Base-by-base conservation (phyloP, 768 basidiomycete genomes). In the Gloeopeniophorella convolvens region DNA sequence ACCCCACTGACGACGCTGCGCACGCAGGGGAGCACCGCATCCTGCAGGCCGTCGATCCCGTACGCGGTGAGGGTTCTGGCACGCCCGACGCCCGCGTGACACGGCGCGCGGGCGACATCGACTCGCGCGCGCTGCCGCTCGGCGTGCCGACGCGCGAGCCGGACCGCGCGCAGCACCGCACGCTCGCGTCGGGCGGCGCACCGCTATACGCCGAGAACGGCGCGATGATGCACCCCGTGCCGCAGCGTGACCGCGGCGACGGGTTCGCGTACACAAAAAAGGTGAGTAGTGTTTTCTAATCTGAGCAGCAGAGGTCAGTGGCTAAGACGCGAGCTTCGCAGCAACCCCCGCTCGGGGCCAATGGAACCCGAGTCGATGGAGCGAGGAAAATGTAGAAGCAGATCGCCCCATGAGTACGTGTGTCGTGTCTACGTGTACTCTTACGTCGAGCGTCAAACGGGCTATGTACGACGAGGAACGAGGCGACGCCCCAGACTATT, bases 171-270 rank as follows among this genome's bases (percentile, higher is more conserved):
- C 51, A 55, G 41, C 51, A 43, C 12, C 21, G 41, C 24, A 28
- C 45, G 1, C 27, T 34, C 20, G 27, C 45, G 16, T 20, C 35
- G 10, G 51, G 35, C 3, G 45, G 30, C 20, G 42, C 34, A 28
- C 35, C 42, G 33, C 44, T 42, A 10, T 28, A 26, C 28, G 24
- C 32, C 2, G 51, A 39, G 34, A 54, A 43, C n/a, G 41, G 45
- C 10, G 40, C 51, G 31, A 43, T 5, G 30, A 46, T 44, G 40
- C 51, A 48, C 6, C 51, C 51, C 5, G 35, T 36, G 16, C 51
- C 41, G 15, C 43, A 46, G 28, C 45, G 50, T 11, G 54, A 53
- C 18, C 43, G 39, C 13, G 54, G 50, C 12, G 54, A 55, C 30
- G 41, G 45, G 8, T 23, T 55, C 13, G 39, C 39, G n/a, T 31